Conservation (phyloP, 371 early-diverging fungal genomes). For the Nosema granulosis region DNA sequence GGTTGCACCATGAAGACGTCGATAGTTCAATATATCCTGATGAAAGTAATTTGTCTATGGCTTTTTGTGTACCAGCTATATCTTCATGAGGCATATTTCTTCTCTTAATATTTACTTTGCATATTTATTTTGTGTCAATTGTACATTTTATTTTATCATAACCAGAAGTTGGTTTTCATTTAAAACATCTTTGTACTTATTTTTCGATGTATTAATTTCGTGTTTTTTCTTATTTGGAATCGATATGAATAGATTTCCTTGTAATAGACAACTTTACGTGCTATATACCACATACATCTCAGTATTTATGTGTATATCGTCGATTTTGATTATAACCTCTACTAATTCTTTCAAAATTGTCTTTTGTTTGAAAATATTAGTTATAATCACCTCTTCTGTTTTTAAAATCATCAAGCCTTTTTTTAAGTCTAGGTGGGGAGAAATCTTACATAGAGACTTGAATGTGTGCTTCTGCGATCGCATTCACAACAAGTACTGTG, state of each 20-base stretch:
- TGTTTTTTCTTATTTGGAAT: too few species aligned
- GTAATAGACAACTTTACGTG: too few species aligned
- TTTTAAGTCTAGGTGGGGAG: too few species aligned
- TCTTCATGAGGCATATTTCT: not conserved
- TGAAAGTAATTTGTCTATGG: not conserved
- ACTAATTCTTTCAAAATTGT: not conserved
- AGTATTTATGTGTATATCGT: not conserved
- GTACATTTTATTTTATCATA: not conserved
- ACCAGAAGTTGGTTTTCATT: not conserved
- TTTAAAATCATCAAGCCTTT: not conserved
- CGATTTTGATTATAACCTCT: not conserved
- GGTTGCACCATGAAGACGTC: constrained; percentile 34
- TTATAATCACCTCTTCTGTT: not conserved
- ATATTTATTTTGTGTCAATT: constrained; percentile 1
- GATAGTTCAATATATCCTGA: constrained; percentile 29
- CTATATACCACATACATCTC: too few species aligned
- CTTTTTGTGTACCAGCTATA: not conserved
- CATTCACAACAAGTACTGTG: too few species aligned
- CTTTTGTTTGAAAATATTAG: not conserved
- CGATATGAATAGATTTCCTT: too few species aligned
- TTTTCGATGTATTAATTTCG: too few species aligned
- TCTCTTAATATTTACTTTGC: not conserved
- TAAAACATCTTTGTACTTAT: too few species aligned
- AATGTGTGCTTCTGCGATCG: too few species aligned
- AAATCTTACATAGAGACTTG: too few species aligned